Conservation (phyloP, 139 green algal species). For the Chlorella sp. region DNA sequence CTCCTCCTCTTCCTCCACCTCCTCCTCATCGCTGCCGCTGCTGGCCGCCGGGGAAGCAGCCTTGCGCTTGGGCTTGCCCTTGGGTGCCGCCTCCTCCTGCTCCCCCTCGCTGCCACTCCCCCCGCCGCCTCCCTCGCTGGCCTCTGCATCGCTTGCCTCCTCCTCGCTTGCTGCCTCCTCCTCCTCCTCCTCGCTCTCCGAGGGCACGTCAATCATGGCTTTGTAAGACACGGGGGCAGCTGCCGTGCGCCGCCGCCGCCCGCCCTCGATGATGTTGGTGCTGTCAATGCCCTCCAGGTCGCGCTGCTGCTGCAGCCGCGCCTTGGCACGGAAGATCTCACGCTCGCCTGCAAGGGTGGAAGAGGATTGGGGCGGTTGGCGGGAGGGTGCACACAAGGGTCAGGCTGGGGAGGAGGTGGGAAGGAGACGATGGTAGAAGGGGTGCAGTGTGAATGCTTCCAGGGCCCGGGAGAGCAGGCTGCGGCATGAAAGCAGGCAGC, state of each 20-base stretch:
- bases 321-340: conserved; percentile 40
- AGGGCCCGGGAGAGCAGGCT: too few relatives aligned
- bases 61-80: neutral
- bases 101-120: neutral
- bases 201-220: conserved; percentile 1
- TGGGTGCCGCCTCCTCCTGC: neutral
- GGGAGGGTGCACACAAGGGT: neutral
- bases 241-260: conserved; percentile 33
- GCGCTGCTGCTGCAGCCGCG: conserved; percentile 54
- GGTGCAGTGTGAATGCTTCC: neutral
- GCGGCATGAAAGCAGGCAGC: neutral
- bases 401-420: neutral
- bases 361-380: neutral
- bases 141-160: neutral
- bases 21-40: conserved; percentile 5
- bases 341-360: conserved; percentile 12
- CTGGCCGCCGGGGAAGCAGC: neutral
- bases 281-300: conserved; percentile 84
- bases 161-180: neutral
- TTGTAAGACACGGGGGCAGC: conserved; percentile 39
- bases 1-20: neutral
- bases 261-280: conserved; percentile 74
- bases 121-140: neutral
- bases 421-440: neutral
- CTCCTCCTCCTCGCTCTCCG: conserved; percentile 19